Percentiles rank a stretch among this genome's conserved stretches.
Conservation (phyloP, 345 rosid genomes). For the Melaleuca alternifolia region DNA sequence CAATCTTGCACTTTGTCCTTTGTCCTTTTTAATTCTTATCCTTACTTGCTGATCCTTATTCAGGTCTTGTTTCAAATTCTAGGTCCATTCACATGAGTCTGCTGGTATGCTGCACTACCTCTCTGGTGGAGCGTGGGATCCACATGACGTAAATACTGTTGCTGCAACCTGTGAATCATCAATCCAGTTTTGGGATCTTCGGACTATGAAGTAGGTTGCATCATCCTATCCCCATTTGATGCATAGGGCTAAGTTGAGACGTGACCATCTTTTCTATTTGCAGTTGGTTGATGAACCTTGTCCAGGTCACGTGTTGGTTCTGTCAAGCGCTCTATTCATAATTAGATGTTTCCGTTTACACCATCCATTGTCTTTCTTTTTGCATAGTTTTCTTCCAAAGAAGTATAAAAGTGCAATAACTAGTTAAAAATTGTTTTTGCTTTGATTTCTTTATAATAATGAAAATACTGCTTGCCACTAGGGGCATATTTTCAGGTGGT, state of each 20-base stretch:
- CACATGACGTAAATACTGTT: constrained; percentile 66
- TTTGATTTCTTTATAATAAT: not conserved
- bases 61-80: constrained; percentile 14
- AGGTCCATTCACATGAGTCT: constrained; percentile 77
- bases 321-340: not conserved
- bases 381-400: not conserved
- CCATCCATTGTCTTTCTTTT: not conserved
- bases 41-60: constrained; percentile 11
- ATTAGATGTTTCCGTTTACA: not conserved
- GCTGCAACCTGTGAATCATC: constrained; percentile 86
- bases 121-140: constrained; percentile 95
- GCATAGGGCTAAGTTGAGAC: not conserved
- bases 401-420: not conserved
- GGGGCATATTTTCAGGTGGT: not conserved
- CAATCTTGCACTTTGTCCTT: not conserved
- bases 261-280: not conserved
- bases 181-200: constrained; percentile 80
- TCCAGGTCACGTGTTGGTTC: not conserved
- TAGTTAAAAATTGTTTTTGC: not conserved
- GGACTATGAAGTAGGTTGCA: constrained; percentile 62
- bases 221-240: not conserved
- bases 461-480: not conserved
- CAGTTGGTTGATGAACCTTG: not conserved
- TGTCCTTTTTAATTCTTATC: not conserved
- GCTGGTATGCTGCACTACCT: constrained; percentile 75